phyloP scores from a whole-genome alignment of 257 asterid species.

The Solanum gracilifrons region DNA sequence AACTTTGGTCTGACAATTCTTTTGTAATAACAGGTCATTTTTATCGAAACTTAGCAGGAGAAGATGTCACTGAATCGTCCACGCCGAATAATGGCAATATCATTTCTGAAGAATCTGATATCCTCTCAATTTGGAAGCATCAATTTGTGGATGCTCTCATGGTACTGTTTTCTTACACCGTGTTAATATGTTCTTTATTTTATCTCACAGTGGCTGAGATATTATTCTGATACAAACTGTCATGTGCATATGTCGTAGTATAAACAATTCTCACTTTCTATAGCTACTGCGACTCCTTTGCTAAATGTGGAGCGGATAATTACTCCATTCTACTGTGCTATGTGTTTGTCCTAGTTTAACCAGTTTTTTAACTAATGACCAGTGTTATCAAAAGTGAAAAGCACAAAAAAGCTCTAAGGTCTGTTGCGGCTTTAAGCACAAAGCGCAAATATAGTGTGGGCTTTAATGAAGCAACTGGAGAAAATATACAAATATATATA shows the following conservation, averaged over 20 bases:
- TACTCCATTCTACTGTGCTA: background rate
- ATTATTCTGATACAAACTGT: background rate
- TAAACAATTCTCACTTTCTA: background rate
- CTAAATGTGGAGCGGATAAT: background rate
- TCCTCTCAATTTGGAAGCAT: slow-evolving; percentile 58
- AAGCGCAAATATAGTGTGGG: background rate
- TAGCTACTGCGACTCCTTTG: background rate
- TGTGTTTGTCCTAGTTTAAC: background rate
- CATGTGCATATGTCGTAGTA: background rate
- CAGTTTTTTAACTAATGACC: background rate
- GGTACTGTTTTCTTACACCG: slow-evolving; percentile 27
- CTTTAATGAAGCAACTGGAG: background rate
- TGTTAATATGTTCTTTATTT: background rate
- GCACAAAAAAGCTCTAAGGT: background rate
- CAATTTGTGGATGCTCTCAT: slow-evolving; percentile 53
- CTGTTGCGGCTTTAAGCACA: background rate
- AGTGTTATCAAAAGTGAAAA: background rate
- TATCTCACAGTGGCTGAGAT: background rate
- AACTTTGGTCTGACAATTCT: background rate
- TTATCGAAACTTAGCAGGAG: slow-evolving; percentile 28
- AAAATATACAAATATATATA: too few species aligned
- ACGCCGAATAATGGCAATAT: slow-evolving; percentile 14
- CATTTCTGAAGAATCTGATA: slow-evolving; percentile 18
- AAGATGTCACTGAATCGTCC: slow-evolving; percentile 31
- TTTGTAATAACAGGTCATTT: slow-evolving; percentile 18